A percentile compares a stretch with the other conserved stretches of the same genome.
Evolutionary conservation across 2,329 filamentous ascomycete species (phyloP).

Genomic region (Epichloe sp.): DNA sequence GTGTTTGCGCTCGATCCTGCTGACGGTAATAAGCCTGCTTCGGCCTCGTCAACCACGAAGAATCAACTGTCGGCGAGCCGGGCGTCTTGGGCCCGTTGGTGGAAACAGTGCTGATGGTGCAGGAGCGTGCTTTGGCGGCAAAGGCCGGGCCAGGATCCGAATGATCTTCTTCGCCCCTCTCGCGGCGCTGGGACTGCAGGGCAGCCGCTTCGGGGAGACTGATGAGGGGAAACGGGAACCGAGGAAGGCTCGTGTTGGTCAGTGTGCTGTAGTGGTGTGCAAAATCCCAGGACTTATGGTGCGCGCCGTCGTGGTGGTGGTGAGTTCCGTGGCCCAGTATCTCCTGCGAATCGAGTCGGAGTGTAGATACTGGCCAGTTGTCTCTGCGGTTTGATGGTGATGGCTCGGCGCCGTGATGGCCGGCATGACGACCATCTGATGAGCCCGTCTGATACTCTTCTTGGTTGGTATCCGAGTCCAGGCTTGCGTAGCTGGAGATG

Average conservation of each 20-base stretch:
- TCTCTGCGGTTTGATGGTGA: not conserved
- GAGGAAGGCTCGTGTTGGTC: slow-evolving; percentile 11
- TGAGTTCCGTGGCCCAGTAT: slow-evolving; percentile 2
- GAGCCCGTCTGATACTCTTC: not conserved
- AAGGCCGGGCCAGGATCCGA: slow-evolving; percentile 18
- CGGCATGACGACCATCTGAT: not conserved
- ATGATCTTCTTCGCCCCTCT: slow-evolving; percentile 24
- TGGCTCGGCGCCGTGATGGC: not conserved
- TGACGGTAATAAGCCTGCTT: not conserved
- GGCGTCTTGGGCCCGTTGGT: slow-evolving; percentile 17
- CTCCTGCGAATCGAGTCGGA: slow-evolving; percentile 4
- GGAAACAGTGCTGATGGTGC: slow-evolving; percentile 18
- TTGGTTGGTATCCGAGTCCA: slow-evolving; percentile 14
- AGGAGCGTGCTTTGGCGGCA: slow-evolving; percentile 15
- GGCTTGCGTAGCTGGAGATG: slow-evolving; percentile 18
- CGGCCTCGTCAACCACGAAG: slow-evolving; percentile 2
- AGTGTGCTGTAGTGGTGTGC: slow-evolving; percentile 13
- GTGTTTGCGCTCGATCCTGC: not conserved
- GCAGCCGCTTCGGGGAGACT: slow-evolving; percentile 24
- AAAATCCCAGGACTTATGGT: not conserved
- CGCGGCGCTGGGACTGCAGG: slow-evolving; percentile 19
- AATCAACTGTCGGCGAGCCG: slow-evolving; percentile 9
- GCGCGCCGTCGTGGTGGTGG: not conserved
- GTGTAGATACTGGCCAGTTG: not conserved
- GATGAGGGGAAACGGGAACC: slow-evolving; percentile 23